A percentile compares a stretch with the other conserved stretches of the same genome.
Conservation (phyloP, 139 green algal genomes). For the Haematococcus lacustris region DNA sequence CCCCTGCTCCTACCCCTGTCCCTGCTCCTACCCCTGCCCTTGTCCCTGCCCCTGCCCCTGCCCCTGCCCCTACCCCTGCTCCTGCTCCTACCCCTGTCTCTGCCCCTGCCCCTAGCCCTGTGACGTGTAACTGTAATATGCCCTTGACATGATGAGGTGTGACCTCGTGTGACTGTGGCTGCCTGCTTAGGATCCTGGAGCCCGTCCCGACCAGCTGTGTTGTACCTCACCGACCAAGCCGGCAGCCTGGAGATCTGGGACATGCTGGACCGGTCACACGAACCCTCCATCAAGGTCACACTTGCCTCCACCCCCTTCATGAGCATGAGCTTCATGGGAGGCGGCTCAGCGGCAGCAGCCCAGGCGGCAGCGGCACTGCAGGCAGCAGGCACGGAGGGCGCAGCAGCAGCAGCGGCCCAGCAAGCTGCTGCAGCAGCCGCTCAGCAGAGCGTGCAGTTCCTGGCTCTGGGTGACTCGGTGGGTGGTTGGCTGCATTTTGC, state of each 20-base stretch:
- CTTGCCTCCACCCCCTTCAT: conserved; percentile 47
- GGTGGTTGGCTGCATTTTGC: too few species aligned
- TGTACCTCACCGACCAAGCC: conserved; percentile 50
- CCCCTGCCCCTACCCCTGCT: too few species aligned
- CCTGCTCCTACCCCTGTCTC: too few species aligned
- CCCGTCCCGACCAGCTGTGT: conserved; percentile 65
- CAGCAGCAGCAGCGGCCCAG: background rate
- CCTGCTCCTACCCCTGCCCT: too few species aligned
- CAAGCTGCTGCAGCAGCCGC: conserved; percentile 5
- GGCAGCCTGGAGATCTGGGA: conserved; percentile 73
- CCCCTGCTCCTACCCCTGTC: too few species aligned
- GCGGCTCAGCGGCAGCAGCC: conserved; percentile 4
- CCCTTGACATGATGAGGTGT: too few species aligned
- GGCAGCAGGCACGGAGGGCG: too few species aligned
- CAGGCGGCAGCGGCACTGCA: background rate
- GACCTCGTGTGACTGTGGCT: too few species aligned
- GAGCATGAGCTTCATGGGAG: conserved; percentile 47
- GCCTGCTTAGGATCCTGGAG: conserved; percentile 74
- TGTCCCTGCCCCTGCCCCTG: too few species aligned
- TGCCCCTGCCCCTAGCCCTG: too few species aligned
- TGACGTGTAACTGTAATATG: too few species aligned
- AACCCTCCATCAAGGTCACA: conserved; percentile 47
- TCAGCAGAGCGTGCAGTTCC: too few species aligned
- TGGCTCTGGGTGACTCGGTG: conserved; percentile 28
- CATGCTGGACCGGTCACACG: conserved; percentile 69